Evolutionary conservation across 495 filamentous ascomycete genomes (phyloP).

Genomic region (Aspergillus nidulans): DNA sequence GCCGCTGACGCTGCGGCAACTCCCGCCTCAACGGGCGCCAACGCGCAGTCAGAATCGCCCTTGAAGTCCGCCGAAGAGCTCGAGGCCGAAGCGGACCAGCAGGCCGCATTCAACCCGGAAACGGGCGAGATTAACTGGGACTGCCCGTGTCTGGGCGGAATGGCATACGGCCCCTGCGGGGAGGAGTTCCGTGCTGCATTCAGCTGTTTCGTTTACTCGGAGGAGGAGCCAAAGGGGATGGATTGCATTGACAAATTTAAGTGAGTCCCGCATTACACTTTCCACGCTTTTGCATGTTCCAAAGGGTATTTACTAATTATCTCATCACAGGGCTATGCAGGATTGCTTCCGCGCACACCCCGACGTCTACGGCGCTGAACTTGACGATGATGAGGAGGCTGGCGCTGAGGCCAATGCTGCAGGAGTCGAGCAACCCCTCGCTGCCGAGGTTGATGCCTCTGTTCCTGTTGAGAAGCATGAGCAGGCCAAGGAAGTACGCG

Average conservation of each 20-base stretch:
- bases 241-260: constrained; percentile 99
- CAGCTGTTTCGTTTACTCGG: constrained; percentile 93
- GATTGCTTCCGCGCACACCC: constrained; percentile 90
- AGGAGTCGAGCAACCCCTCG: constrained; percentile 2
- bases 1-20: constrained; percentile 2
- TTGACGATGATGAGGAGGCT: constrained; percentile 74
- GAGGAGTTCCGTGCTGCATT: constrained; percentile 92
- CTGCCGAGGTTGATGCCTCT: constrained; percentile 16
- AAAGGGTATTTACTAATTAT: neutral
- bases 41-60: constrained; percentile 17
- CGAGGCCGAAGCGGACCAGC: constrained; percentile 73
- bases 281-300: neutral
- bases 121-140: constrained; percentile 99
- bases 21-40: constrained; percentile 6
- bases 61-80: constrained; percentile 48
- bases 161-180: constrained; percentile 95
- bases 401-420: constrained; percentile 15
- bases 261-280: constrained; percentile 43
- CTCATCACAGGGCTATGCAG: constrained; percentile 73
- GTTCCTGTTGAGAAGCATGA: constrained; percentile 25
- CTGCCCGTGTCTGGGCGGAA: constrained; percentile 93
- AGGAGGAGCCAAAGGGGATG: constrained; percentile 96
- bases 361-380: constrained; percentile 86
- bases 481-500: constrained; percentile 22
- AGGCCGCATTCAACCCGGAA: constrained; percentile 96